Percentiles rank a stretch among this genome's conserved stretches.
phyloP scores from a whole-genome alignment of 257 asterid species.

The Rauvolfia tetraphylla region DNA sequence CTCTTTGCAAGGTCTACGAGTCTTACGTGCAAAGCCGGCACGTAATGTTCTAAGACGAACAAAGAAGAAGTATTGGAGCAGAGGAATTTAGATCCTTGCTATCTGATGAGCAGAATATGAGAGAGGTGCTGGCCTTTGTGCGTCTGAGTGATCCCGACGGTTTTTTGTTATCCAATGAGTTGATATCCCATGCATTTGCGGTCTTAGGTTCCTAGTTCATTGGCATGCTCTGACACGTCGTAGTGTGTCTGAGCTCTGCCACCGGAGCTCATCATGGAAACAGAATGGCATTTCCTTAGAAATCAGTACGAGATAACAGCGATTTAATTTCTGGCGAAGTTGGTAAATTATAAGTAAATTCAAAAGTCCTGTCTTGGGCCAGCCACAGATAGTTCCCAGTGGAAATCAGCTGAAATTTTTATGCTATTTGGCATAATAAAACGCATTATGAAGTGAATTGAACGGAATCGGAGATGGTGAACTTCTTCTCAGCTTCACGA shows the following conservation, averaged over 20 bases:
- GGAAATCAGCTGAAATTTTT: too few species aligned
- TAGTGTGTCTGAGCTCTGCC: background rate
- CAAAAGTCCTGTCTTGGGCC: too few species aligned
- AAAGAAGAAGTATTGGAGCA: conserved; percentile 35
- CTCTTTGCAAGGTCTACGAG: conserved; percentile 57
- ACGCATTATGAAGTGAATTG: too few species aligned
- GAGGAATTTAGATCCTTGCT: conserved; percentile 39
- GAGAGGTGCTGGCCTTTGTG: conserved; percentile 44
- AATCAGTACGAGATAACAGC: background rate
- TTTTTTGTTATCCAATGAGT: conserved; percentile 79
- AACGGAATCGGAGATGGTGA: too few species aligned
- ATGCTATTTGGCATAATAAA: too few species aligned
- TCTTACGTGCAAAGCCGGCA: conserved; percentile 65
- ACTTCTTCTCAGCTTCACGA: too few species aligned
- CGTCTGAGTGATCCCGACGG: conserved; percentile 91
- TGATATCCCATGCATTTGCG: conserved; percentile 78
- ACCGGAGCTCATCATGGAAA: background rate
- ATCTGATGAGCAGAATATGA: conserved; percentile 20
- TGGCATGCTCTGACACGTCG: background rate
- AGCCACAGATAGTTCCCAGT: too few species aligned
- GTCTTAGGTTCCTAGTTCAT: conserved; percentile 41
- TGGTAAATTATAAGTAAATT: too few species aligned
- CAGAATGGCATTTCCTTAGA: background rate
- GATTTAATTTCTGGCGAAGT: too few species aligned
- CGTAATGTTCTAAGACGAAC: conserved; percentile 51